Percentiles rank a stretch among this genome's conserved stretches.
Conservation (phyloP, 1,284 basidiomycete species). For the Sporisorium exsertum region DNA sequence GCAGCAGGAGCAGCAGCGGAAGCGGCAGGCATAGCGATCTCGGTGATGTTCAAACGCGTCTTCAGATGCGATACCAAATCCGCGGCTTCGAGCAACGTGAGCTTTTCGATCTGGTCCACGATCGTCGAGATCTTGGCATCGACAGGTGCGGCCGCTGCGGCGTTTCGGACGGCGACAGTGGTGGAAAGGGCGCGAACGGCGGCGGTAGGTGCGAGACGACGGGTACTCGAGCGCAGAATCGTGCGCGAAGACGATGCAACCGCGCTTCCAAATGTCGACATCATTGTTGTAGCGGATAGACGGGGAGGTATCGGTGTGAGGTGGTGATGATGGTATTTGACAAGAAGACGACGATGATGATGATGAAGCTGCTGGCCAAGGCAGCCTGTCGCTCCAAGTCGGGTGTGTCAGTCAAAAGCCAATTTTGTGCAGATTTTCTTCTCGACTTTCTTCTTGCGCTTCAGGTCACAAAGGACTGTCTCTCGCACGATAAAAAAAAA, state of each 20-base stretch:
- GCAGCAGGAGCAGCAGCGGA: slow-evolving; percentile 70
- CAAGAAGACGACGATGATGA: slow-evolving; percentile 1
- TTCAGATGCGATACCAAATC: slow-evolving; percentile 93
- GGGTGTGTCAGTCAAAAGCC: slow-evolving; percentile 6
- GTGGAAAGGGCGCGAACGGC: slow-evolving; percentile 22
- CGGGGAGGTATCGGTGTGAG: too few relatives aligned
- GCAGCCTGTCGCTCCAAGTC: neutral
- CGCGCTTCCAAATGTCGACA: slow-evolving; percentile 23
- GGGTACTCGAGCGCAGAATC: slow-evolving; percentile 6
- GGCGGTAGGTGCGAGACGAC: slow-evolving; percentile 8
- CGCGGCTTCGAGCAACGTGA: slow-evolving; percentile 95
- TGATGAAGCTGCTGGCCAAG: neutral
- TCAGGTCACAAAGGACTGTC: neutral
- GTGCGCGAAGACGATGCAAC: slow-evolving; percentile 37
- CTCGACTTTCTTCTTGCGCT: slow-evolving; percentile 8
- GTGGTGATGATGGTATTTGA: slow-evolving; percentile 1
- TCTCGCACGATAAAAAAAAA: neutral
- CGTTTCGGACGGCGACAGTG: slow-evolving; percentile 14
- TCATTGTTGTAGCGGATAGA: neutral
- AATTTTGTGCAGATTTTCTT: slow-evolving; percentile 10
- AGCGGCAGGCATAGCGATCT: slow-evolving; percentile 91
- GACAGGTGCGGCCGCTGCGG: slow-evolving; percentile 16
- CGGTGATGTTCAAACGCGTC: slow-evolving; percentile 95
- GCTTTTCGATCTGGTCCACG: slow-evolving; percentile 90
- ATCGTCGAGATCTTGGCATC: slow-evolving; percentile 81